phyloP scores from a whole-genome alignment of 2,329 filamentous ascomycete species.

The Trichoderma sp. region DNA sequence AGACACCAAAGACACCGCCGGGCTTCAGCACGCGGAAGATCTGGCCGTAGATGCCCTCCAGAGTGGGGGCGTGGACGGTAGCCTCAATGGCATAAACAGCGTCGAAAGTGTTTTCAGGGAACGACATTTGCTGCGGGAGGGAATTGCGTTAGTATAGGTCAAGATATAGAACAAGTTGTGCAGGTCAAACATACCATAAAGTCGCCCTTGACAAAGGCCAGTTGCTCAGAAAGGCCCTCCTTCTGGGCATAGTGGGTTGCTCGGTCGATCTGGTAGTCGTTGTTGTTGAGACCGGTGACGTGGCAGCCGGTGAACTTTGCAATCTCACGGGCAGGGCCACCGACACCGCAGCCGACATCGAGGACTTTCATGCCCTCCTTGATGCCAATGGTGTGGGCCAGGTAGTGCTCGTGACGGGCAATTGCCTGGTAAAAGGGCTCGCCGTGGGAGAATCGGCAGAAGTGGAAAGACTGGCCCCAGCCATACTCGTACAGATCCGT shows the following conservation, averaged over 20 bases:
- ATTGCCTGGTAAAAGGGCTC: constrained; percentile 86
- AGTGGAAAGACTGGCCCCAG: constrained; percentile 92
- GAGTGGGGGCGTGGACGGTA: constrained; percentile 82
- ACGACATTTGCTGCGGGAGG: constrained; percentile 64
- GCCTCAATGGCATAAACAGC: constrained; percentile 94
- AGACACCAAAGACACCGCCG: constrained; percentile 89
- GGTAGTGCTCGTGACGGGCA: constrained; percentile 91
- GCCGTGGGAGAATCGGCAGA: constrained; percentile 83
- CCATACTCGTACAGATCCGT: constrained; percentile 93
- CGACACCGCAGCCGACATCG: constrained; percentile 94
- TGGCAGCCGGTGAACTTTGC: constrained; percentile 87
- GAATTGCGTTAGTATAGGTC: not conserved
- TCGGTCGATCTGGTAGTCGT: constrained; percentile 92
- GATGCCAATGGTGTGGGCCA: constrained; percentile 80
- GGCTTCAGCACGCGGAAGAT: constrained; percentile 91
- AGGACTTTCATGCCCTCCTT: constrained; percentile 79
- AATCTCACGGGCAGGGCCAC: constrained; percentile 90
- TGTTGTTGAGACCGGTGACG: constrained; percentile 90
- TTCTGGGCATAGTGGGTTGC: constrained; percentile 76
- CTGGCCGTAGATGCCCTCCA: constrained; percentile 85
- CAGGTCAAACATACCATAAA: constrained; percentile 62
- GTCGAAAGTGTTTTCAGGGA: constrained; percentile 84
- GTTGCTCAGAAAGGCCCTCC: constrained; percentile 72
- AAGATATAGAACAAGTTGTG: too few species aligned
- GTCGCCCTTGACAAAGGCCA: constrained; percentile 84